Base-by-base conservation (phyloP, 2,329 filamentous ascomycete genomes). In the Aspergillus tubingensis region DNA sequence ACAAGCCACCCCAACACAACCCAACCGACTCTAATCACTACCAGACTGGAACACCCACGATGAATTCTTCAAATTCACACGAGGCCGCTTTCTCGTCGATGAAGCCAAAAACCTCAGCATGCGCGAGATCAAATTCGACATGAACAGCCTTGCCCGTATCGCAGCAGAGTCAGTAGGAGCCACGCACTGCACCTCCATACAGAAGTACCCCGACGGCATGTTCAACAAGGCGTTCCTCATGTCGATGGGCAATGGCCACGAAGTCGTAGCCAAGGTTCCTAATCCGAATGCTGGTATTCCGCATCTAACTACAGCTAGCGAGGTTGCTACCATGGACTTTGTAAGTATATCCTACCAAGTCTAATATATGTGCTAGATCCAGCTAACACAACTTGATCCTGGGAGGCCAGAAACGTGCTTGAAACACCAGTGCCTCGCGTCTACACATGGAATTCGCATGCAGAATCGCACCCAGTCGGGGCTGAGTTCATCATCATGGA, bases 281-380 rank as follows among this genome's bases (percentile, higher is more conserved):
- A 76, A 76, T 54, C 72, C 70, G 1, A 70, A 70, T 47, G 72
- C 73, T 54, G 62, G 70, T 10, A 63, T 71, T 17, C 58, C 68
- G 53, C 66, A 67, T 47, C 68, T 71, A 15, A 71, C 70, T 21
- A 70, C 73, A 11, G 74, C 73, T n/a, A 77, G 74, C 62, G 73
- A 78, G 61, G 74, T 76, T n/a, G 74, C 76, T 36, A 76, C 67
- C 5, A 66, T 68, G 61, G 62, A 69, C 19, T 68, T 70, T 25
- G 63, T 70, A 57, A 13, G 61, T 62, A 57, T 1, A 57, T 52
- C 11, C 21, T 38, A 13, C 0, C 11, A 60, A 6, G 44, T 51
- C 47, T 2, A 30, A 57, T 11, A 15, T 8, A 2, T 2, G 50
- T 19, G 43, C 25, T 15, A 11, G 49, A 51, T 58, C 50, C 60